phyloP scores from a whole-genome alignment of 176 grass and related monocot genomes.

The Themeda triandra region DNA sequence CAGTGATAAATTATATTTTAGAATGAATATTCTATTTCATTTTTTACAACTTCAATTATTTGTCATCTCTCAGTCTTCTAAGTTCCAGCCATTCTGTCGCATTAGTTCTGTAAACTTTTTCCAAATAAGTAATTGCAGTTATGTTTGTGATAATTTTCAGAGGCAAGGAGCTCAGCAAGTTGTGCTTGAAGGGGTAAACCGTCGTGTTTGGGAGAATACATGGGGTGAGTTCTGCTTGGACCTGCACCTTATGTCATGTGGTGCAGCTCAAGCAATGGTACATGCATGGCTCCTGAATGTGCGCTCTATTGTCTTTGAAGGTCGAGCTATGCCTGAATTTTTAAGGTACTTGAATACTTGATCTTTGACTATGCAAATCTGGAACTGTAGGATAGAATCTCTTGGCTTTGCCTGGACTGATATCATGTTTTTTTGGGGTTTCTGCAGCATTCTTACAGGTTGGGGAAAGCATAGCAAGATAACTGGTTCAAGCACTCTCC shows the following conservation, averaged over 20 bases:
- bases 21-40: constrained; percentile 2
- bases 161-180: constrained; percentile 86
- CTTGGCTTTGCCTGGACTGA: neutral
- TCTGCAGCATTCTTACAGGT: constrained; percentile 85
- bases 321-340: constrained; percentile 81
- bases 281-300: constrained; percentile 91
- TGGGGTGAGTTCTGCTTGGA: constrained; percentile 85
- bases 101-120: neutral
- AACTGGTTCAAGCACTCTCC: constrained; percentile 76
- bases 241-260: constrained; percentile 96
- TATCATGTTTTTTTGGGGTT: neutral
- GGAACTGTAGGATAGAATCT: neutral
- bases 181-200: constrained; percentile 82
- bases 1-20: neutral
- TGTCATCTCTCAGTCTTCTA: neutral
- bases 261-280: constrained; percentile 93
- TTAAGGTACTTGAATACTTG: constrained; percentile 65
- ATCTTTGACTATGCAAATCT: neutral
- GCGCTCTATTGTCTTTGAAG: constrained; percentile 76
- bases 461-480: constrained; percentile 99
- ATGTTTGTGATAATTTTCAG: constrained; percentile 42
- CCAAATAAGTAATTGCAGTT: neutral
- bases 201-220: constrained; percentile 86
- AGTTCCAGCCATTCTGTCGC: neutral
- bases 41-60: neutral